phyloP scores from a whole-genome alignment of 176 grass and related monocot genomes.

The Triticum timopheevii region DNA sequence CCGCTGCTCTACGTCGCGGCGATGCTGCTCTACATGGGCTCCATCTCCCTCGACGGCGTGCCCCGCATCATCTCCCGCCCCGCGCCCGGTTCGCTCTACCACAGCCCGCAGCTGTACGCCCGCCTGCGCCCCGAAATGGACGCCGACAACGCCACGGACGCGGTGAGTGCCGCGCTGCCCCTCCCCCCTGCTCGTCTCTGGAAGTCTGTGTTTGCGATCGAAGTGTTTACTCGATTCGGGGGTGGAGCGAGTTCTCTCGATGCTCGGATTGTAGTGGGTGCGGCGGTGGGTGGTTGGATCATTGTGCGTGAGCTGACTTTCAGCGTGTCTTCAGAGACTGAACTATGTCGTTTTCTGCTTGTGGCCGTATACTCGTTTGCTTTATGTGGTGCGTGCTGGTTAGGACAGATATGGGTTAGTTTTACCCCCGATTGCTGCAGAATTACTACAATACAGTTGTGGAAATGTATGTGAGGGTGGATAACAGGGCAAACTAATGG shows the following conservation, averaged over 20 bases:
- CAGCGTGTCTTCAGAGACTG: background rate
- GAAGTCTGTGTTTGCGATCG: background rate
- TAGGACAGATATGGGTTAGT: slow-evolving; percentile 30
- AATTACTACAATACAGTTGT: slow-evolving; percentile 5
- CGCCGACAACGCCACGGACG: slow-evolving; percentile 88
- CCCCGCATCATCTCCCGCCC: slow-evolving; percentile 84
- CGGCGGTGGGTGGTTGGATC: background rate
- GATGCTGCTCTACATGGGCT: slow-evolving; percentile 95
- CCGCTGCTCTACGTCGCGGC: slow-evolving; percentile 87
- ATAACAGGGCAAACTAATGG: slow-evolving; percentile 8
- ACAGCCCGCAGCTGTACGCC: slow-evolving; percentile 82
- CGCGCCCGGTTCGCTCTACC: slow-evolving; percentile 73
- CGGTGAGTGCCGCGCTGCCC: slow-evolving; percentile 39
- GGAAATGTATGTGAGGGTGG: background rate
- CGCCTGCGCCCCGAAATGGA: slow-evolving; percentile 78
- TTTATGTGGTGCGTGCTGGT: slow-evolving; percentile 32
- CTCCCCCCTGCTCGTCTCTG: background rate
- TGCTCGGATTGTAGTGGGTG: background rate
- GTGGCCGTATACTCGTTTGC: slow-evolving; percentile 4
- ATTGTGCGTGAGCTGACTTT: background rate
- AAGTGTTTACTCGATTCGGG: slow-evolving; percentile 17
- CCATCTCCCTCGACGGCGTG: slow-evolving; percentile 85
- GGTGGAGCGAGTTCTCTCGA: background rate
- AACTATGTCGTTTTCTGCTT: background rate
- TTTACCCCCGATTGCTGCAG: slow-evolving; percentile 22